A percentile compares a stretch with the other conserved stretches of the same genome.
phyloP scores from a whole-genome alignment of 2,329 filamentous ascomycete species.

The Fusarium foetens region DNA sequence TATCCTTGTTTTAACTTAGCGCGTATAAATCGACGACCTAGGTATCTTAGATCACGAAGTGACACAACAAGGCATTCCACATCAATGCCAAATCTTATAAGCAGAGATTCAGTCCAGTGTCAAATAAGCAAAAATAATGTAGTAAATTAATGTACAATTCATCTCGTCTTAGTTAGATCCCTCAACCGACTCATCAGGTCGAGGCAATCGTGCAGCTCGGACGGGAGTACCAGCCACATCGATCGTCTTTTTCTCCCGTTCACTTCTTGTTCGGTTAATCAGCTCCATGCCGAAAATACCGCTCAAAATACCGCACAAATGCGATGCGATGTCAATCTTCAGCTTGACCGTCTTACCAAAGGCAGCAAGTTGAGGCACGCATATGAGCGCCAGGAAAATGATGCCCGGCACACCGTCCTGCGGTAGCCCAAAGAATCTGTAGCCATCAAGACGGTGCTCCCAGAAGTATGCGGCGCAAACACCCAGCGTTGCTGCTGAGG shows the following conservation, averaged over 20 bases:
- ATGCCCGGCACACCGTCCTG: conserved; percentile 67
- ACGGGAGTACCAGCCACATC: conserved; percentile 3
- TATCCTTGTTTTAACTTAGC: conserved; percentile 11
- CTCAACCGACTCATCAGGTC: background rate
- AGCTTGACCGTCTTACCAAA: conserved; percentile 55
- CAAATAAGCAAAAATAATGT: conserved; percentile 18
- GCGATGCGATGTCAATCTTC: conserved; percentile 62
- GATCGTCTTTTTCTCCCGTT: conserved; percentile 33
- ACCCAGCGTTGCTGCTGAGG: conserved; percentile 72
- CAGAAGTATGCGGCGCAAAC: conserved; percentile 71
- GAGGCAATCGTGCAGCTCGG: background rate
- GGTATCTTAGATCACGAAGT: background rate
- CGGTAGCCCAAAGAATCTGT: conserved; percentile 67
- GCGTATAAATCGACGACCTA: background rate
- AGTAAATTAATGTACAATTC: conserved; percentile 27
- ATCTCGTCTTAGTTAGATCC: conserved; percentile 2
- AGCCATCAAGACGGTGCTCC: conserved; percentile 65
- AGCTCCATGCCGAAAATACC: conserved; percentile 57
- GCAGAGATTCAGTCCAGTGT: conserved; percentile 25
- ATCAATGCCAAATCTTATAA: background rate
- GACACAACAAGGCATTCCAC: background rate
- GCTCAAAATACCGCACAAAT: conserved; percentile 61
- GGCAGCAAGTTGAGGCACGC: conserved; percentile 61
- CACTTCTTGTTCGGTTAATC: conserved; percentile 39
- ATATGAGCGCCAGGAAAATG: conserved; percentile 61